phyloP scores from a whole-genome alignment of 2,329 filamentous ascomycete genomes.

The Penicillium sp. region DNA sequence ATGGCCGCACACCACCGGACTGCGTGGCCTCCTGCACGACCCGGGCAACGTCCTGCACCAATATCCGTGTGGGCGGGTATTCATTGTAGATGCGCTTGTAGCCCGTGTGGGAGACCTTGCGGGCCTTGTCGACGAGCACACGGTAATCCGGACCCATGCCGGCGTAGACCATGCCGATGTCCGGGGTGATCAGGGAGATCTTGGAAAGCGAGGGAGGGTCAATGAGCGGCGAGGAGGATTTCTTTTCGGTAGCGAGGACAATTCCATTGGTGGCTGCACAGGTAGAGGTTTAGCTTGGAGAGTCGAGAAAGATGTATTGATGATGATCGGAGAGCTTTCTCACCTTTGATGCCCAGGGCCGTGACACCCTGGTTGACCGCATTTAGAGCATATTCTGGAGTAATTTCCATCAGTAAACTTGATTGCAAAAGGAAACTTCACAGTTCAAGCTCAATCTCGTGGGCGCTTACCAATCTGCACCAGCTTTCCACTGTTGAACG shows the following conservation, averaged over 20 bases:
- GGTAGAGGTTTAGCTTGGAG: constrained; percentile 12
- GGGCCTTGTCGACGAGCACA: constrained; percentile 94
- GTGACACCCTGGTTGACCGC: constrained; percentile 99
- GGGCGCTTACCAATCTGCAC: constrained; percentile 84
- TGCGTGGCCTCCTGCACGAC: constrained; percentile 99
- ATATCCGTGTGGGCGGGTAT: constrained; percentile 98
- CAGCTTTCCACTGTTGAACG: constrained; percentile 79
- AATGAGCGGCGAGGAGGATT: constrained; percentile 95
- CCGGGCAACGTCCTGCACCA: constrained; percentile 95
- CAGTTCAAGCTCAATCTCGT: background rate
- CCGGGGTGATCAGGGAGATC: constrained; percentile 95
- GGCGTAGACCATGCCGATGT: constrained; percentile 99
- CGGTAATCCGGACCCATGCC: constrained; percentile 99
- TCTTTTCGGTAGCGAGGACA: constrained; percentile 98
- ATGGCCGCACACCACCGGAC: constrained; percentile 93
- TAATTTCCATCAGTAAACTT: constrained; percentile 21
- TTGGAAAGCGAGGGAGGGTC: constrained; percentile 94
- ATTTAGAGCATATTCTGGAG: constrained; percentile 93
- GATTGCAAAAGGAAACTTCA: background rate
- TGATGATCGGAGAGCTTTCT: constrained; percentile 22
- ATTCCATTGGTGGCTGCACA: constrained; percentile 93
- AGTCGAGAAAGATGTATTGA: background rate
- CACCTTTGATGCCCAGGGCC: constrained; percentile 97
- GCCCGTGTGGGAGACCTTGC: constrained; percentile 95
- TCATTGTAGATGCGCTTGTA: constrained; percentile 99